Base-by-base conservation (phyloP, 2,329 filamentous ascomycete species). In the Venturia asperata region DNA sequence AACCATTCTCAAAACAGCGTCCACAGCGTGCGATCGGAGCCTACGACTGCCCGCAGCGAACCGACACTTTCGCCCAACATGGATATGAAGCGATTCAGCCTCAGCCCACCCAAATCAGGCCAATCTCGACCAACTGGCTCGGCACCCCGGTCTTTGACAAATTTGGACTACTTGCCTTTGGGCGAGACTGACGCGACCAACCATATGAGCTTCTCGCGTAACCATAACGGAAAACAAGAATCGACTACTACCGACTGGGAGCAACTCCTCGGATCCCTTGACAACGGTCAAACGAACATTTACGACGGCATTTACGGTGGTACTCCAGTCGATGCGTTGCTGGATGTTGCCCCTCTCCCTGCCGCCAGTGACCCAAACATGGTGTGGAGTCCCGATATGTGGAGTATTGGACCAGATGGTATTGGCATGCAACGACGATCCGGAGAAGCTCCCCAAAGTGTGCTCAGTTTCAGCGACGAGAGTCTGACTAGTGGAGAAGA, bases 231-330 rank as follows among this genome's bases (percentile, higher is more conserved):
- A 68, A 76, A 73, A 67, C 62, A 68, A 65, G 77, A 79, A 65
- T 81, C 87, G 15, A 86, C 86, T 0, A 78, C 86, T 10, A 81
- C 85, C 0, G 90, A 94, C 70, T 96, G 91, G 92, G 91, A 96
- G 74, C 85, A 87, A 1, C 81, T 96, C 0, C 81, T 96, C 1
- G 87, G 88, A 4, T 88, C 87, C 27, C 86, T 96, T 74, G 91
- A 96, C 70, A 87, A 87, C 43, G 65, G 65, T 6, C 83, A 88
- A 68, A 85, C 87, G 64, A 95, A 93, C 72, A 88, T 95, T n/a
- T 94, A 91, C 74, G 88, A 91, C 72, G 87, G 87, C 49, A 91
- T 91, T 65, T 92, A 92, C 69, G 89, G 89, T 45, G 88, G 88
- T 0, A 81, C 83, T 11, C 80, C 80, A 9, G 75, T 62, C 19